Conservation (phyloP, 495 filamentous ascomycete genomes). For the Tricharina praecox region DNA sequence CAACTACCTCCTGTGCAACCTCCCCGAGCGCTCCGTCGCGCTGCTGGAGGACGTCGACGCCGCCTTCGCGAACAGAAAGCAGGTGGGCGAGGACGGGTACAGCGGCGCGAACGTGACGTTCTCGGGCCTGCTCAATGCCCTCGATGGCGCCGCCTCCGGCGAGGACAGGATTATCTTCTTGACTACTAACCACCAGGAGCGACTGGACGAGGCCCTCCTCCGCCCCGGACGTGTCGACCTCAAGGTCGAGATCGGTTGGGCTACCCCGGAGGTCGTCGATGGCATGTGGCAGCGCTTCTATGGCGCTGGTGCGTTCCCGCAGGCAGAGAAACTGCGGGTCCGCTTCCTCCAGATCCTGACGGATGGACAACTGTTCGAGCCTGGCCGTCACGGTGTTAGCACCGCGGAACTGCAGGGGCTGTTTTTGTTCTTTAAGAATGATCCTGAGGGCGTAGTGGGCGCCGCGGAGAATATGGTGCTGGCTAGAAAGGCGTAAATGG, state of each 20-base stretch:
- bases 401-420: constrained; percentile 83
- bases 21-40: constrained; percentile 70
- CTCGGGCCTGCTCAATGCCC: constrained; percentile 78
- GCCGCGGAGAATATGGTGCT: constrained; percentile 40
- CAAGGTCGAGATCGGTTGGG: constrained; percentile 76
- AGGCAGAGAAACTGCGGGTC: background rate
- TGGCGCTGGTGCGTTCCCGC: constrained; percentile 26
- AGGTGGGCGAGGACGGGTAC: constrained; percentile 70
- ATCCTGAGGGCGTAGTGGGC: constrained; percentile 69
- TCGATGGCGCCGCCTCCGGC: constrained; percentile 88
- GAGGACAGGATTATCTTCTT: constrained; percentile 88
- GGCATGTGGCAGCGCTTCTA: constrained; percentile 94
- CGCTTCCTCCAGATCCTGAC: constrained; percentile 1
- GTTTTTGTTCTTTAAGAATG: constrained; percentile 81
- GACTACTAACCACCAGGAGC: constrained; percentile 85
- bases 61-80: constrained; percentile 49
- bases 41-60: constrained; percentile 91
- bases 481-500: background rate
- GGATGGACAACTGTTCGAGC: background rate
- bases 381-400: constrained; percentile 30
- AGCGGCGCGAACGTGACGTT: constrained; percentile 83
- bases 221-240: constrained; percentile 87
- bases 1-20: constrained; percentile 70
- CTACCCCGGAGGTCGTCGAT: constrained; percentile 64
- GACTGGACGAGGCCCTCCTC: constrained; percentile 75